Percentiles rank a stretch among this genome's conserved stretches.
phyloP scores from a whole-genome alignment of 768 basidiomycete genomes.

The Pleurotus cornucopiae region DNA sequence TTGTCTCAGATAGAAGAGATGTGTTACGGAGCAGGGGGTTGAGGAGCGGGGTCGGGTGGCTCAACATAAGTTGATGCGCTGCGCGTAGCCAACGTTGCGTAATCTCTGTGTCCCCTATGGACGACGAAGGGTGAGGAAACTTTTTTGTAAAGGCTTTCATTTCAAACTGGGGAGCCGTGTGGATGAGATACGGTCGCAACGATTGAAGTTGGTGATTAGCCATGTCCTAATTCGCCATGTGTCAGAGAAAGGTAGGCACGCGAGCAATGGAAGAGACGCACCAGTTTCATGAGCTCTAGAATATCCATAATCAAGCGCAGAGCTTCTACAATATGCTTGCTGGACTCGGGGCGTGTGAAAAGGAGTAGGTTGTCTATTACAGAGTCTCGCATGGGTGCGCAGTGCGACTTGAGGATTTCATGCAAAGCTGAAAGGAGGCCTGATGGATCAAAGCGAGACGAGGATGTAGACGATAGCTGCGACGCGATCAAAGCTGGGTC shows the following conservation, averaged over 20 bases:
- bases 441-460: constrained; percentile 59
- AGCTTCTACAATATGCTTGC: constrained; percentile 65
- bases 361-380: constrained; percentile 82
- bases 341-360: constrained; percentile 53
- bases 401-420: constrained; percentile 80
- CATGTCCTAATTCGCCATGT: constrained; percentile 62
- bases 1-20: neutral
- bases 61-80: constrained; percentile 43
- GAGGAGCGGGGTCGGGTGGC: constrained; percentile 33
- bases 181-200: constrained; percentile 85
- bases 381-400: constrained; percentile 88
- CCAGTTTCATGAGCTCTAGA: constrained; percentile 93
- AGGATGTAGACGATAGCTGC: constrained; percentile 68
- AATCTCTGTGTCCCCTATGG: constrained; percentile 19
- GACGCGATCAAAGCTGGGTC: constrained; percentile 82
- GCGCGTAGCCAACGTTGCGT: constrained; percentile 65
- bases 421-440: constrained; percentile 78
- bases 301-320: constrained; percentile 85
- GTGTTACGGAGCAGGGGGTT: constrained; percentile 25
- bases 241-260: constrained; percentile 10
- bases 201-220: constrained; percentile 94
- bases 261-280: constrained; percentile 32
- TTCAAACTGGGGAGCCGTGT: constrained; percentile 77
- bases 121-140: constrained; percentile 38
- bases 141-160: constrained; percentile 66